Conservation (phyloP, 441 rosid genomes). For the Syzygium syzygioides region DNA sequence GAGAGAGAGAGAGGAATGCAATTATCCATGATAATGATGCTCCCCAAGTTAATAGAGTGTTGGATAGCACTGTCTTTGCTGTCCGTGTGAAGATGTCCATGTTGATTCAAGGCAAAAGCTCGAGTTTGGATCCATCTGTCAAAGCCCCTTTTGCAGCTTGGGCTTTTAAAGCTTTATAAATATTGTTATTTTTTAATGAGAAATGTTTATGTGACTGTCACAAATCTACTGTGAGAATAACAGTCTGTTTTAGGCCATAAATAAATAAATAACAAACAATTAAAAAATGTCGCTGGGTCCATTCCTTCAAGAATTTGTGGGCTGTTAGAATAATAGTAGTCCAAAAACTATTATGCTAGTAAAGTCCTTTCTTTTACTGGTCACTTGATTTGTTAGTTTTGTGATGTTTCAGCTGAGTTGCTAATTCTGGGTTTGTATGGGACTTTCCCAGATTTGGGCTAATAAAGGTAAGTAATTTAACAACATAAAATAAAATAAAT, state of each 20-base stretch:
- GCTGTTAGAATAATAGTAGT: no score
- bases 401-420: background rate
- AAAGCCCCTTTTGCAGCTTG: background rate
- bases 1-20: background rate
- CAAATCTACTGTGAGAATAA: no score
- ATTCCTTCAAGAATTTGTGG: no score
- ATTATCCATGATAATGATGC: background rate
- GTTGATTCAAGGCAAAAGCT: background rate
- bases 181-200: background rate
- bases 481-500: background rate
- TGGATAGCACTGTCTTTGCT: background rate
- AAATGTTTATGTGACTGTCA: no score
- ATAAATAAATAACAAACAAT: no score
- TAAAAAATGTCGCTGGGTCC: no score
- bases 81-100: background rate
- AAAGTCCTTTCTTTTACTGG: background rate
- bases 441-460: background rate
- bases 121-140: background rate
- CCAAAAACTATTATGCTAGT: no score
- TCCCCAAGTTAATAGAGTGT: background rate
- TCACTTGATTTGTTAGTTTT: background rate
- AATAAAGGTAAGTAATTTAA: background rate
- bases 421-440: background rate
- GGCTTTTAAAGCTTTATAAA: background rate
- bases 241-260: rapidly evolving